Conservation (phyloP, 2,329 filamentous ascomycete genomes). For the Penicillium concentricum region DNA sequence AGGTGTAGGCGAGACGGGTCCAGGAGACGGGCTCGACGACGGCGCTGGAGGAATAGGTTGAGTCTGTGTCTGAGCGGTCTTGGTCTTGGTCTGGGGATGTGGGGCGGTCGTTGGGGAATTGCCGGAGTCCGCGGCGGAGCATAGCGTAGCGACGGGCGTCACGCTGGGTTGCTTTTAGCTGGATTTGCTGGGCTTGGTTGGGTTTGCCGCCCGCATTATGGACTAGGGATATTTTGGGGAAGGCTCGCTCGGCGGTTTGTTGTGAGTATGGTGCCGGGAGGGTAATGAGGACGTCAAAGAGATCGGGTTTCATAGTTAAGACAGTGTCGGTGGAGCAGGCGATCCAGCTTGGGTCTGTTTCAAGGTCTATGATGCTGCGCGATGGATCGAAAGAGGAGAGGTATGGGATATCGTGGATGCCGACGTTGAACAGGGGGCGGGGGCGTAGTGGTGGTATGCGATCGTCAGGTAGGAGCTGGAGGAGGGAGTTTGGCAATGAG, state of each 20-base stretch:
- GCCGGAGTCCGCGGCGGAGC: slow-evolving; percentile 61
- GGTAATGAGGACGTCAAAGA: slow-evolving; percentile 88
- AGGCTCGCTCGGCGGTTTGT: slow-evolving; percentile 61
- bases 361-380: slow-evolving; percentile 38
- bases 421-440: slow-evolving; percentile 85
- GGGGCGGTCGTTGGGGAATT: slow-evolving; percentile 23
- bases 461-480: slow-evolving; percentile 64
- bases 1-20: slow-evolving; percentile 60
- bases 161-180: slow-evolving; percentile 80
- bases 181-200: slow-evolving; percentile 26
- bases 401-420: slow-evolving; percentile 86
- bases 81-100: slow-evolving; percentile 30
- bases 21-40: slow-evolving; percentile 59
- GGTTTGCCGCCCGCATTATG: slow-evolving; percentile 56
- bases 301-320: slow-evolving; percentile 75
- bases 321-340: slow-evolving; percentile 96
- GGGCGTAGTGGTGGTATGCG: slow-evolving; percentile 63
- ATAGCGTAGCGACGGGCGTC: slow-evolving; percentile 78
- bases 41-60: slow-evolving; percentile 43
- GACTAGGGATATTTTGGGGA: slow-evolving; percentile 71
- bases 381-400: slow-evolving; percentile 62
- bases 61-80: slow-evolving; percentile 38
- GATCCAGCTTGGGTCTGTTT: slow-evolving; percentile 68
- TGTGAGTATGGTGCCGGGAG: slow-evolving; percentile 65
- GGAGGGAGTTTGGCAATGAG: slow-evolving; percentile 75